These are phyloP conservation scores for Pleurotus cornucopiae DNA, from an alignment of 768 basidiomycete genomes.

Conservation along the genomic window DNA sequence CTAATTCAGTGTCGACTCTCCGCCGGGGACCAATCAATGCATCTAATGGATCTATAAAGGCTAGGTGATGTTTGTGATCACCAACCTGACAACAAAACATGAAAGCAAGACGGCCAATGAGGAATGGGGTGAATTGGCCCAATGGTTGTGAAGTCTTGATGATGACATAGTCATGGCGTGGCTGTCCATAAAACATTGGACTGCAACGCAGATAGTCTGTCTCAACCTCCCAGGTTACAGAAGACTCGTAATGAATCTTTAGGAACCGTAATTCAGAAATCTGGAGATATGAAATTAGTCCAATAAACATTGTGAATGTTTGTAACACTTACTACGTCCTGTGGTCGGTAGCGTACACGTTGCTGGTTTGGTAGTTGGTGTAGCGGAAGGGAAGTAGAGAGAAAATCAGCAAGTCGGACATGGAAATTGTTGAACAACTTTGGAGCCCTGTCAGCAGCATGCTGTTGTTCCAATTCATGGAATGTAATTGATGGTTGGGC, in stretches of 20 bases:
- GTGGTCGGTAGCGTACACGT: neutral
- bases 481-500: neutral
- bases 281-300: neutral
- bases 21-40: constrained; percentile 2
- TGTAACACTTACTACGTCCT: neutral
- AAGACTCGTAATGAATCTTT: constrained; percentile 20
- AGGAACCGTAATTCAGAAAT: neutral
- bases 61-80: constrained; percentile 10
- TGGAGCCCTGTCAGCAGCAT: neutral
- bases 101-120: constrained; percentile 18
- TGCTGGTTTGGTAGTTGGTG: neutral
- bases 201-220: constrained; percentile 26
- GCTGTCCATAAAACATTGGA: constrained; percentile 20
- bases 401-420: neutral
- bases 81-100: constrained; percentile 15
- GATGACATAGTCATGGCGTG: constrained; percentile 24
- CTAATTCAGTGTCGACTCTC: constrained; percentile 19
- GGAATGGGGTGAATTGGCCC: neutral
- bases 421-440: neutral
- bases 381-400: neutral
- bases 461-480: neutral
- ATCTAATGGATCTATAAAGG: constrained; percentile 19
- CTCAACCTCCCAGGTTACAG: constrained; percentile 20
- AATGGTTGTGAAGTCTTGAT: constrained; percentile 13
- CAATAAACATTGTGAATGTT: neutral